phyloP scores from a whole-genome alignment of 305 asterid genomes.

The Ilex paraguariensis region DNA sequence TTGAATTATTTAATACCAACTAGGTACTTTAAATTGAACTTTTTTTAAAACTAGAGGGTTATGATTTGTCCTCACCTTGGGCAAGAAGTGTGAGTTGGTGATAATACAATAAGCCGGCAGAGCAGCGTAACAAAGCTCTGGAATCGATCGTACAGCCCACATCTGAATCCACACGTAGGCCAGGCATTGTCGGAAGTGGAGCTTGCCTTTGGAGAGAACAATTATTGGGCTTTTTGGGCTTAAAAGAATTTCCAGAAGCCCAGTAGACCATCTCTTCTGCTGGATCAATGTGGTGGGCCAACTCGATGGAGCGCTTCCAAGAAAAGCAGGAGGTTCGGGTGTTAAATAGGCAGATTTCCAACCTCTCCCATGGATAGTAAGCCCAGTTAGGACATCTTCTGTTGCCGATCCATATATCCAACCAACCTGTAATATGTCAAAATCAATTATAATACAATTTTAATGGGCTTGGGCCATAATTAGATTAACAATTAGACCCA shows the following conservation, averaged over 20 bases:
- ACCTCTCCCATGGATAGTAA: conserved; percentile 24
- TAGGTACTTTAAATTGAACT: too few species aligned
- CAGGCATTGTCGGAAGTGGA: conserved; percentile 26
- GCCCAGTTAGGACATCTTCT: conserved; percentile 29
- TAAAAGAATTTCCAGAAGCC: conserved; percentile 22
- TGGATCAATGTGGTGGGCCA: conserved; percentile 21
- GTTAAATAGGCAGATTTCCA: conserved; percentile 26
- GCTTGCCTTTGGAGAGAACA: conserved; percentile 2
- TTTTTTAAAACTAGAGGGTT: too few species aligned
- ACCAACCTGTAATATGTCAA: conserved; percentile 21
- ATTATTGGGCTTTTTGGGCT: conserved; percentile 19
- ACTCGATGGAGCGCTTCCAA: conserved; percentile 28
- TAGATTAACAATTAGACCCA: too few species aligned
- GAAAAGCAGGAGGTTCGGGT: conserved; percentile 28
- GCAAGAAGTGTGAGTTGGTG: conserved; percentile 24
- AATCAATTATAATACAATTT: too few species aligned
- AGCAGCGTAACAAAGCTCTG: conserved; percentile 26
- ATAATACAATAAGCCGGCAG: conserved; percentile 34
- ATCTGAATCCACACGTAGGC: conserved; percentile 13
- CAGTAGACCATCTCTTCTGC: conserved; percentile 39
- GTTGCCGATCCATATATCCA: conserved; percentile 33
- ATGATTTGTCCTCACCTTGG: conserved; percentile 15
- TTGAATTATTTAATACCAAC: too few species aligned
- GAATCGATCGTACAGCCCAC: conserved; percentile 29
- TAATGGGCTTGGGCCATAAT: too few species aligned